A percentile compares a stretch with the other conserved stretches of the same genome.
Evolutionary conservation across 768 basidiomycete genomes (phyloP).

Genomic region (Naematelia aurantialba): DNA sequence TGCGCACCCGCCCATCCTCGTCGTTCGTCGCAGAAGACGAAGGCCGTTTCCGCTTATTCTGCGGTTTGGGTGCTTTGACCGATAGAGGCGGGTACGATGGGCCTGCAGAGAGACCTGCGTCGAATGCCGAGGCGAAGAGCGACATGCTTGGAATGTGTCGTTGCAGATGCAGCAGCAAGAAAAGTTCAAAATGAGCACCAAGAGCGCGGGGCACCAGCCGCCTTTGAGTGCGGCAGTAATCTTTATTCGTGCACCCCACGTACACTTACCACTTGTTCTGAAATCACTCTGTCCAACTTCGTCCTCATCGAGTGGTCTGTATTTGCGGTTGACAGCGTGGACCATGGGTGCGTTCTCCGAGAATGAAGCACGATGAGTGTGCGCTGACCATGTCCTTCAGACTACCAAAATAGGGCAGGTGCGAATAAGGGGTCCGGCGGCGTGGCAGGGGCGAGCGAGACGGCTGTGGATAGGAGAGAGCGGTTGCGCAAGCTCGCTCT

Average conservation of each 20-base stretch:
- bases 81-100: conserved; percentile 12
- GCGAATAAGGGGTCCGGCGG: conserved; percentile 49
- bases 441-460: conserved; percentile 82
- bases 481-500: conserved; percentile 89
- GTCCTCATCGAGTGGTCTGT: no score
- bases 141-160: conserved; percentile 25
- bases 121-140: conserved; percentile 39
- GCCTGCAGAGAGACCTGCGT: conserved; percentile 15
- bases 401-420: conserved; percentile 47
- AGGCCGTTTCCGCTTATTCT: conserved; percentile 36
- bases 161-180: neutral
- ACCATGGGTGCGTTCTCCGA: conserved; percentile 9
- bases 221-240: neutral
- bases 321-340: neutral
- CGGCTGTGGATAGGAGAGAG: conserved; percentile 91
- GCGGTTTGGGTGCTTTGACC: conserved; percentile 10
- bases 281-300: no score
- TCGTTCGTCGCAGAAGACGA: neutral
- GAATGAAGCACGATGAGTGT: neutral
- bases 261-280: conserved; percentile 1
- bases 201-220: neutral
- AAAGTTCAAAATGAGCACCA: neutral
- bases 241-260: neutral
- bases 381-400: neutral
- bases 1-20: conserved; percentile 20